Evolutionary conservation across 75 land plant genomes (phyloP).

Genomic region (Chamaecyparis obtusa): DNA sequence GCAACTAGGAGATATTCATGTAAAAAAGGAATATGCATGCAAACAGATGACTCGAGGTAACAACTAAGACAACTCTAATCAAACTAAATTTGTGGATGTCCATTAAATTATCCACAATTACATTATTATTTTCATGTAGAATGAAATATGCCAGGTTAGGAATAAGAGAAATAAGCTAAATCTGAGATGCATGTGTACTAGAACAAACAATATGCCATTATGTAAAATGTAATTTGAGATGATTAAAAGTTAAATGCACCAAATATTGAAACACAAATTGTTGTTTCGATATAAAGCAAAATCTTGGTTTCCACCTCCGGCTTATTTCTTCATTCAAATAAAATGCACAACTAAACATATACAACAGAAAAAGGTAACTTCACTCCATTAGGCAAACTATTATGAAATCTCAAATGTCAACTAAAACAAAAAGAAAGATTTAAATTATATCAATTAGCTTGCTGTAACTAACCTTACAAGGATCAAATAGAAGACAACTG

Average conservation of each 20-base stretch:
- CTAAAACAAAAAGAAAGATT: background rate
- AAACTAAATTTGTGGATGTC: too few relatives aligned
- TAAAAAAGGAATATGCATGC: too few relatives aligned
- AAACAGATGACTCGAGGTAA: too few relatives aligned
- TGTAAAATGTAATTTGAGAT: background rate
- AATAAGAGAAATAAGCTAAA: too few relatives aligned
- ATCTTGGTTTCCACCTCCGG: background rate
- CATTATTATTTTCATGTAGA: too few relatives aligned
- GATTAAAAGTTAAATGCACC: background rate
- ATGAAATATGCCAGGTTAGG: too few relatives aligned
- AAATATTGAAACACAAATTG: background rate
- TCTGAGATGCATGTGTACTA: too few relatives aligned
- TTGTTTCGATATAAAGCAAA: background rate
- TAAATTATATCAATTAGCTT: background rate
- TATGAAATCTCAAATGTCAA: conserved; percentile 7
- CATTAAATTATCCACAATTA: too few relatives aligned
- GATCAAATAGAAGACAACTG: conserved; percentile 34
- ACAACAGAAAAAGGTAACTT: background rate
- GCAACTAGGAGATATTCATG: too few relatives aligned
- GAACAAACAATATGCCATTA: too few relatives aligned
- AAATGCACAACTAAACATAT: background rate
- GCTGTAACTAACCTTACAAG: conserved; percentile 20
- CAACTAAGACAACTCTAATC: too few relatives aligned
- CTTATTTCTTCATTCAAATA: background rate
- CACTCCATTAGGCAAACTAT: background rate